Evolutionary conservation across 2,329 filamentous ascomycete species (phyloP).

Genomic region (Aspergillus terreus): DNA sequence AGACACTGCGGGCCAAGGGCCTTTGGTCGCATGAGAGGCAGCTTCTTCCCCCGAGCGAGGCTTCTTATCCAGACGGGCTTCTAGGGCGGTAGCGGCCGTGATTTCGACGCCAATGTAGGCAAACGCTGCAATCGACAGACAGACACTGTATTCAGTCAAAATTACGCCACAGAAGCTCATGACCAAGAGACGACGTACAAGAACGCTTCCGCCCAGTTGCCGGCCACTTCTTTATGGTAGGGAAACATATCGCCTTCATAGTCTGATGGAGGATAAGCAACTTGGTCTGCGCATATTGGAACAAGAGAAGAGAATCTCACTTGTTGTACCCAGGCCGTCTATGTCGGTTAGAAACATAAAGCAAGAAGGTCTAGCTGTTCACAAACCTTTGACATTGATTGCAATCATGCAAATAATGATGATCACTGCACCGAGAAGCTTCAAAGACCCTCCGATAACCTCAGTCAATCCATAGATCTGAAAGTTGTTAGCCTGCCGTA

Average conservation of each 20-base stretch:
- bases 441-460: conserved; percentile 19
- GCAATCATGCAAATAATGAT: conserved; percentile 17
- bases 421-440: conserved; percentile 16
- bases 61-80: conserved; percentile 22
- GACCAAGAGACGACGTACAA: conserved; percentile 17
- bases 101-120: conserved; percentile 33
- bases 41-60: not conserved
- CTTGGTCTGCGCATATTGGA: not conserved
- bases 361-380: not conserved
- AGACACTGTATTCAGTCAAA: conserved; percentile 16
- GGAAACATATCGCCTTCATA: conserved; percentile 13
- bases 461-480: conserved; percentile 22
- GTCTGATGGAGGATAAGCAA: conserved; percentile 1
- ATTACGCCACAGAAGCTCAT: no score
- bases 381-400: conserved; percentile 20
- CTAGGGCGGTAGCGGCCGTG: conserved; percentile 30
- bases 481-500: no score
- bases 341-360: no score
- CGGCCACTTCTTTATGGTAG: conserved; percentile 19
- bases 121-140: conserved; percentile 28
- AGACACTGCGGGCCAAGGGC: conserved; percentile 12
- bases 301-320: not conserved
- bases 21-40: not conserved
- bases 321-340: no score
- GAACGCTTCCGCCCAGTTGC: conserved; percentile 21